These are phyloP conservation scores for Colletotrichum abscissum DNA, from an alignment of 2,329 filamentous ascomycete genomes.

Conservation along the genomic window DNA sequence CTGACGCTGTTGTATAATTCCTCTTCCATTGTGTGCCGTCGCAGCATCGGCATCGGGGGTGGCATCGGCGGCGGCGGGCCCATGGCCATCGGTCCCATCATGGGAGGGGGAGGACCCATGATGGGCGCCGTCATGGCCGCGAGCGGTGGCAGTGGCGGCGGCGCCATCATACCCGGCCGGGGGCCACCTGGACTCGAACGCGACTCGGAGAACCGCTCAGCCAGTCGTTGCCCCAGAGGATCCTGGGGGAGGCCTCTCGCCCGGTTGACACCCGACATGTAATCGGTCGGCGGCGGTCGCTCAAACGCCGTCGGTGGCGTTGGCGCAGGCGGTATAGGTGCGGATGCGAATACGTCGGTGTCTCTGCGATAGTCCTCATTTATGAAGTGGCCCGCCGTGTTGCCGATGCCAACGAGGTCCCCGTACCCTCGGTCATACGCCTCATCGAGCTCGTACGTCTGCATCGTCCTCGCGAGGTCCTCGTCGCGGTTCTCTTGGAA, in stretches of 20 bases:
- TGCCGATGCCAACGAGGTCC: conserved; percentile 58
- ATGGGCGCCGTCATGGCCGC: conserved; percentile 36
- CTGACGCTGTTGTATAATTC: conserved; percentile 50
- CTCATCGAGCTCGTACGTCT: conserved; percentile 48
- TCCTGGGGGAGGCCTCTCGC: conserved; percentile 53
- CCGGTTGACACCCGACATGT: conserved; percentile 56
- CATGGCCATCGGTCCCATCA: conserved; percentile 28
- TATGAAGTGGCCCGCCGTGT: conserved; percentile 67
- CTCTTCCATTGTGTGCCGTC: conserved; percentile 55
- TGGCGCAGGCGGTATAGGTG: conserved; percentile 45
- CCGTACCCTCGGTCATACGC: conserved; percentile 48
- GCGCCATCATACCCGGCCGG: conserved; percentile 33
- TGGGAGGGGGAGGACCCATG: conserved; percentile 16
- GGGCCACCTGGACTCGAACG: conserved; percentile 45
- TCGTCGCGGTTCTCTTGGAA: conserved; percentile 61
- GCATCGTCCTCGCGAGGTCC: conserved; percentile 50
- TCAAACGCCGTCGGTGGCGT: conserved; percentile 47
- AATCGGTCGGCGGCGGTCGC: conserved; percentile 50
- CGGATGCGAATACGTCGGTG: conserved; percentile 42
- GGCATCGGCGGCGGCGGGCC: conserved; percentile 41
- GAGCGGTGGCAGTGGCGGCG: conserved; percentile 39
- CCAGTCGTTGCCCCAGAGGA: conserved; percentile 62
- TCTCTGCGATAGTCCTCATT: conserved; percentile 67
- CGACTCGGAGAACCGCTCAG: conserved; percentile 61
- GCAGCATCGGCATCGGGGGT: conserved; percentile 46